A percentile compares a stretch with the other conserved stretches of the same genome.
Evolutionary conservation across 495 filamentous ascomycete genomes (phyloP).

Genomic region (Xylaria venustula): DNA sequence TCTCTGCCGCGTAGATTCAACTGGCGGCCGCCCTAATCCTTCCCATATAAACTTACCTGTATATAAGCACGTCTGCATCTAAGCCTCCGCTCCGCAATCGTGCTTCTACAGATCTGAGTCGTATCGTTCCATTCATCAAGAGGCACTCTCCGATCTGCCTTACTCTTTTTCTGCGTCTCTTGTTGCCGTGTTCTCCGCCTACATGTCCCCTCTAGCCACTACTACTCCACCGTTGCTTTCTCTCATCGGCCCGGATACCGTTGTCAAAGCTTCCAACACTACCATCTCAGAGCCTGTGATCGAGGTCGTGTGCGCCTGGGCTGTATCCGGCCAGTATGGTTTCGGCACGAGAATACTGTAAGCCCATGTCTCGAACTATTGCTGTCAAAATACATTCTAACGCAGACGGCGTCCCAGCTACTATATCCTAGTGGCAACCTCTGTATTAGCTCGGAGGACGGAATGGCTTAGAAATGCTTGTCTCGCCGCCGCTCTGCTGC

Average conservation of each 20-base stretch:
- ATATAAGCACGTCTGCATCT: not conserved
- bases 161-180: not conserved
- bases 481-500: constrained; percentile 58
- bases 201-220: constrained; percentile 46
- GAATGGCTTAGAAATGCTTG: constrained; percentile 60
- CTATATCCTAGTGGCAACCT: constrained; percentile 58
- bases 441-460: constrained; percentile 54
- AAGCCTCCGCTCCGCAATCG: constrained; percentile 9
- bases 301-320: constrained; percentile 59
- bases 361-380: constrained; percentile 21
- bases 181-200: not conserved
- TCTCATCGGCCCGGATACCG: constrained; percentile 27
- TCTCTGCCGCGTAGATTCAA: not conserved
- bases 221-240: constrained; percentile 28
- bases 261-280: constrained; percentile 17
- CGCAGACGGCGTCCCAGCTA: constrained; percentile 38
- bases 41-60: not conserved
- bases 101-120: not conserved
- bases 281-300: constrained; percentile 26
- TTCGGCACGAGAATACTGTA: constrained; percentile 55
- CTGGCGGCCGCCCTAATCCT: not conserved
- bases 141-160: not conserved
- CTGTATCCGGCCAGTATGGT: constrained; percentile 61
- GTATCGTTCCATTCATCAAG: not conserved
- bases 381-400: not conserved